Percentiles rank a stretch among this genome's conserved stretches.
These are phyloP conservation scores for Colletotrichum sp. DNA, from an alignment of 2,329 filamentous ascomycete genomes.

Conservation along the genomic window DNA sequence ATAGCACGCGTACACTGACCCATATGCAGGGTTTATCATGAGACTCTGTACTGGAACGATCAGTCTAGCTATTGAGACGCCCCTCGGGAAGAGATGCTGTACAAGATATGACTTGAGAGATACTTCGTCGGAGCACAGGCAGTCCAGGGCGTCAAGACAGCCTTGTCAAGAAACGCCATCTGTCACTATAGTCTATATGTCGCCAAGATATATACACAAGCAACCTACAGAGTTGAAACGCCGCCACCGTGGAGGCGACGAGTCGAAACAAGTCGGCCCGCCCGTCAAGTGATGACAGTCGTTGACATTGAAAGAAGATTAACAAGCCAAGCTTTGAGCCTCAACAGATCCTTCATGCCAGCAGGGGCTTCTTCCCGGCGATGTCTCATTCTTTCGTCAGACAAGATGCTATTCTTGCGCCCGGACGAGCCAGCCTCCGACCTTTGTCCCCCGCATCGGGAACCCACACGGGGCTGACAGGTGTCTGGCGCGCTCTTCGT, in stretches of 20 bases:
- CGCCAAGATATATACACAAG: slow-evolving; percentile 3
- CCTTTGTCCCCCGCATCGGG: neutral
- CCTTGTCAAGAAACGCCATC: slow-evolving; percentile 13
- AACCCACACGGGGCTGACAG: neutral
- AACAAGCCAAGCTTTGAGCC: slow-evolving; percentile 15
- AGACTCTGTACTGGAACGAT: slow-evolving; percentile 60
- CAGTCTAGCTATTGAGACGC: slow-evolving; percentile 43
- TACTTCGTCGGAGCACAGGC: neutral
- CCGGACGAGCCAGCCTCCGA: slow-evolving; percentile 1
- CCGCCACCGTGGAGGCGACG: neutral
- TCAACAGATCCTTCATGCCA: slow-evolving; percentile 10
- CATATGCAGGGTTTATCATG: slow-evolving; percentile 38
- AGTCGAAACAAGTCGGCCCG: slow-evolving; percentile 14
- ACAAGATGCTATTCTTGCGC: neutral
- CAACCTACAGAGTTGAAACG: slow-evolving; percentile 11
- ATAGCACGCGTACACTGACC: slow-evolving; percentile 1
- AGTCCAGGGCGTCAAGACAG: neutral
- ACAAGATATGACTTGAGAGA: neutral
- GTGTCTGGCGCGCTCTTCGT: slow-evolving; percentile 11
- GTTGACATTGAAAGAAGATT: neutral
- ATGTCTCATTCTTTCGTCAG: neutral
- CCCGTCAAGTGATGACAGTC: slow-evolving; percentile 1
- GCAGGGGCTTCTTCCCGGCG: neutral
- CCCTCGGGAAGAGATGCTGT: neutral
- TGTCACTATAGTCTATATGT: slow-evolving; percentile 7